phyloP scores from a whole-genome alignment of 2,329 filamentous ascomycete species.

The Colletotrichum nymphaeae region DNA sequence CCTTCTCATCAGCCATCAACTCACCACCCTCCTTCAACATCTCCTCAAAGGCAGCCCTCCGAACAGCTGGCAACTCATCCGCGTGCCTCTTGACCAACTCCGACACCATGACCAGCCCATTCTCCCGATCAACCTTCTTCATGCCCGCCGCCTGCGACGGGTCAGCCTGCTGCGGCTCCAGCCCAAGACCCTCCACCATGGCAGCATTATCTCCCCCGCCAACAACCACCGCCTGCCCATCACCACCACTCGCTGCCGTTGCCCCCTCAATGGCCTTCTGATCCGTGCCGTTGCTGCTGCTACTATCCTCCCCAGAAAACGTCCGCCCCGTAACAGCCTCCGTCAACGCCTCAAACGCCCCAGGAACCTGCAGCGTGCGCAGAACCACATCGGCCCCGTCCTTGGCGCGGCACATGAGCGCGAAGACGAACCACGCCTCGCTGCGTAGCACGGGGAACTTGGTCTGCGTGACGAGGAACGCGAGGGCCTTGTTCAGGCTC shows the following conservation, averaged over 20 bases:
- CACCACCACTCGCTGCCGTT: too few species aligned
- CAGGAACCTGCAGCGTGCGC: conserved; percentile 52
- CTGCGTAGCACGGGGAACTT: conserved; percentile 70
- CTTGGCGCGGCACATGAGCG: conserved; percentile 65
- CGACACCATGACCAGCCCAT: conserved; percentile 68
- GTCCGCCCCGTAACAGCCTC: conserved; percentile 61
- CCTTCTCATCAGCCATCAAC: conserved; percentile 48
- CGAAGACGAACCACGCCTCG: conserved; percentile 72
- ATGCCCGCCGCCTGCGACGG: conserved; percentile 56
- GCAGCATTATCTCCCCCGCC: conserved; percentile 26
- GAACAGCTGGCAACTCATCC: conserved; percentile 51
- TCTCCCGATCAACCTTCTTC: conserved; percentile 68
- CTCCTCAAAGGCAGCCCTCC: conserved; percentile 56
- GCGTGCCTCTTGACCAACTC: conserved; percentile 62
- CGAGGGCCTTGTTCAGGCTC: conserved; percentile 54
- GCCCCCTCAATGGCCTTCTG: background rate
- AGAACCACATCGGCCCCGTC: conserved; percentile 61
- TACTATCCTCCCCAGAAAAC: conserved; percentile 27
- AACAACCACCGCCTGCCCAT: background rate
- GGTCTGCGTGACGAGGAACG: conserved; percentile 65
- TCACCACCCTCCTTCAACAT: conserved; percentile 63
- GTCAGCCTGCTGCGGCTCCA: conserved; percentile 61
- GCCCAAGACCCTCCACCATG: conserved; percentile 48
- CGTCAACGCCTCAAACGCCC: conserved; percentile 56
- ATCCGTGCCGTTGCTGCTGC: background rate